phyloP scores from a whole-genome alignment of 768 basidiomycete species.

The Leccinum longicurvipes region DNA sequence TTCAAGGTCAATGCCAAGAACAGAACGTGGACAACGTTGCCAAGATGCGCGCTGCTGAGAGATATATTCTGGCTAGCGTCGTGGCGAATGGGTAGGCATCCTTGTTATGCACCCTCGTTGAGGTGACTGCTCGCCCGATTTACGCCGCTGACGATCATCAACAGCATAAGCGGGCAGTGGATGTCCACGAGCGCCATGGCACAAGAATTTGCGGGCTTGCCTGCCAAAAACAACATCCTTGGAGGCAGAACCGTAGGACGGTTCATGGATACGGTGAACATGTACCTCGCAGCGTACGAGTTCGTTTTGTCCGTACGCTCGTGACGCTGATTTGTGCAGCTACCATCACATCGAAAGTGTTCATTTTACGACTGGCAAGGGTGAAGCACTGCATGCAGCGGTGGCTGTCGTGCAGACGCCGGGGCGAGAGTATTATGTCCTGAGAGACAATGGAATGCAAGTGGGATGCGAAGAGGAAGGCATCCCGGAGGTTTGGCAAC shows the following conservation, averaged over 20 bases:
- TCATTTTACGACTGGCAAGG: conserved; percentile 50
- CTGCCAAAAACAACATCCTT: conserved; percentile 9
- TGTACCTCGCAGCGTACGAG: conserved; percentile 68
- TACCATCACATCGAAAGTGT: conserved; percentile 77
- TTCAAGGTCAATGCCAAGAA: conserved; percentile 24
- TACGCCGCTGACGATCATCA: not conserved
- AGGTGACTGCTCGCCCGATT: not conserved
- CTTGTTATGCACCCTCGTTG: not conserved
- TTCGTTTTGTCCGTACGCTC: not conserved
- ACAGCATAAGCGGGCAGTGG: conserved; percentile 66
- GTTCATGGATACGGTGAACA: conserved; percentile 44
- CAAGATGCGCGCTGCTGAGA: conserved; percentile 51
- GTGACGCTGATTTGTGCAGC: conserved; percentile 33
- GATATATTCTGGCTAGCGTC: conserved; percentile 67
- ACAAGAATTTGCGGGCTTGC: conserved; percentile 60
- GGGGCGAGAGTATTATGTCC: conserved; percentile 60
- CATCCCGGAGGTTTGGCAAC: conserved; percentile 58
- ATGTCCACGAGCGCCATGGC: conserved; percentile 70
- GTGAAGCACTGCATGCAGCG: conserved; percentile 52
- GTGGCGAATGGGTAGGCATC: conserved; percentile 61
- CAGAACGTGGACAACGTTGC: conserved; percentile 39
- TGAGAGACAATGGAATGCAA: conserved; percentile 76
- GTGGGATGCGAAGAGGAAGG: conserved; percentile 77
- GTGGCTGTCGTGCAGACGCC: conserved; percentile 72
- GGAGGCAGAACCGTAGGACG: conserved; percentile 18